Evolutionary conservation across 1,139 yeast genomes (phyloP).

Genomic region (Groenewaldozyma sp.): DNA sequence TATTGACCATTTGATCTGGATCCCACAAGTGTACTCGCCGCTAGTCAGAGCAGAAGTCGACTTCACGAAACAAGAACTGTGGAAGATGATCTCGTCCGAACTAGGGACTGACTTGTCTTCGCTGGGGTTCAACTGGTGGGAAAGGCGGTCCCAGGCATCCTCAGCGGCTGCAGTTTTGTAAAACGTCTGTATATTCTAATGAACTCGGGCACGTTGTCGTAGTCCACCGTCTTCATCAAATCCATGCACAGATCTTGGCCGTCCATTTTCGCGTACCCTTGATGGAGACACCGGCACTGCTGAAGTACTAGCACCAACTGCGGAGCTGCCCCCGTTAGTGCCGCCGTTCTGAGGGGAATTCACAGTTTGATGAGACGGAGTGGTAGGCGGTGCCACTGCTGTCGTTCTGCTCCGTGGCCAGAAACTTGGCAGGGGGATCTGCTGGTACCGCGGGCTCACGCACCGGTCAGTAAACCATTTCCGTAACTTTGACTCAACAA

Average conservation of each 20-base stretch:
- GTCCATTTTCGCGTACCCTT: neutral
- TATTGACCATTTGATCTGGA: constrained; percentile 6
- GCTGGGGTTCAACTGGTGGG: constrained; percentile 64
- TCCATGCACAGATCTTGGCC: neutral
- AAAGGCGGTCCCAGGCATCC: constrained; percentile 14
- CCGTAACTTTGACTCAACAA: constrained; percentile 72
- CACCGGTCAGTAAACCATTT: constrained; percentile 90
- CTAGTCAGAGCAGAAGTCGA: constrained; percentile 25
- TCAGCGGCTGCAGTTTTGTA: neutral
- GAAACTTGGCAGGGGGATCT: constrained; percentile 70
- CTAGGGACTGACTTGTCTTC: constrained; percentile 54
- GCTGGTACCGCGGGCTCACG: constrained; percentile 87
- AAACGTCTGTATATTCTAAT: neutral
- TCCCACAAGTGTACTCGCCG: constrained; percentile 10
- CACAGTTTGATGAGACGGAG: neutral
- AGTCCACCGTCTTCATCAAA: neutral
- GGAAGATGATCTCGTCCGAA: constrained; percentile 37
- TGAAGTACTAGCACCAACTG: neutral
- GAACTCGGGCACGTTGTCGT: neutral
- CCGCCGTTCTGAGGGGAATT: no score
- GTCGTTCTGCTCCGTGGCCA: constrained; percentile 87
- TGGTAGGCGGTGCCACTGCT: constrained; percentile 1
- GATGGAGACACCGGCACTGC: neutral
- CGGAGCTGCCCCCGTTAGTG: neutral
- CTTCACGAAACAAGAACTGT: constrained; percentile 30